Conservation (phyloP, 768 basidiomycete species). For the Leccinum barrowsii region DNA sequence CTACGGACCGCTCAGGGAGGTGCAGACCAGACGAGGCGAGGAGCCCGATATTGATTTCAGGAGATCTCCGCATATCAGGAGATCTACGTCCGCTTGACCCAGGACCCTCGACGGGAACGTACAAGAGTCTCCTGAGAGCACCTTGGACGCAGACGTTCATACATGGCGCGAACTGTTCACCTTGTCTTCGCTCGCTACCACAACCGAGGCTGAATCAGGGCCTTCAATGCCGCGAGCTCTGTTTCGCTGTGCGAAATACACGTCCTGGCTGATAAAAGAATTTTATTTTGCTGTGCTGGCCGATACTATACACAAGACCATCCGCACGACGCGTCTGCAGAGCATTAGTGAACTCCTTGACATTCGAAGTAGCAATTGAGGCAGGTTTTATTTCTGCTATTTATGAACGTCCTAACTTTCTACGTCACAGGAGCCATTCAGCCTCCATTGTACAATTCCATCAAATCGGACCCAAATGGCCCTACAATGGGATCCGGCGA, state of each 20-base stretch:
- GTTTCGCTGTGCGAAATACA: conserved; percentile 28
- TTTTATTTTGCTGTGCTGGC: conserved; percentile 26
- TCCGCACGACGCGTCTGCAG: conserved; percentile 29
- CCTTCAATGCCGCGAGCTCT: conserved; percentile 14
- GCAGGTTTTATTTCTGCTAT: conserved; percentile 29
- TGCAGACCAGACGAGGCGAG: conserved; percentile 82
- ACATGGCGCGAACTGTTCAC: conserved; percentile 29
- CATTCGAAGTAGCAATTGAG: conserved; percentile 23
- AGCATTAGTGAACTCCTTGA: conserved; percentile 24
- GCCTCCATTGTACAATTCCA: conserved; percentile 33
- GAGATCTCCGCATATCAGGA: too few relatives aligned
- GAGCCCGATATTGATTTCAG: conserved; percentile 69
- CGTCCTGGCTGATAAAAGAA: conserved; percentile 24
- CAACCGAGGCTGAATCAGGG: conserved; percentile 1
- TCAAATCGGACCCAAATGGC: conserved; percentile 27
- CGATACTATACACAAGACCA: conserved; percentile 16
- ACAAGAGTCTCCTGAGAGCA: conserved; percentile 29
- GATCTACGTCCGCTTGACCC: too few relatives aligned
- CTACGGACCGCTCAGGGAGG: conserved; percentile 52
- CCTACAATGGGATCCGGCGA: conserved; percentile 26
- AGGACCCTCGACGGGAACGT: conserved; percentile 9
- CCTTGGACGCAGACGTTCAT: conserved; percentile 21
- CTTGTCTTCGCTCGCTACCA: conserved; percentile 4
- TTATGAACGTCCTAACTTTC: conserved; percentile 26
- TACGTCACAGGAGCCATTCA: conserved; percentile 28